Percentiles rank a stretch among this genome's conserved stretches.
Evolutionary conservation across 495 filamentous ascomycete species (phyloP).

Genomic region (Chaetomidium leptoderma): DNA sequence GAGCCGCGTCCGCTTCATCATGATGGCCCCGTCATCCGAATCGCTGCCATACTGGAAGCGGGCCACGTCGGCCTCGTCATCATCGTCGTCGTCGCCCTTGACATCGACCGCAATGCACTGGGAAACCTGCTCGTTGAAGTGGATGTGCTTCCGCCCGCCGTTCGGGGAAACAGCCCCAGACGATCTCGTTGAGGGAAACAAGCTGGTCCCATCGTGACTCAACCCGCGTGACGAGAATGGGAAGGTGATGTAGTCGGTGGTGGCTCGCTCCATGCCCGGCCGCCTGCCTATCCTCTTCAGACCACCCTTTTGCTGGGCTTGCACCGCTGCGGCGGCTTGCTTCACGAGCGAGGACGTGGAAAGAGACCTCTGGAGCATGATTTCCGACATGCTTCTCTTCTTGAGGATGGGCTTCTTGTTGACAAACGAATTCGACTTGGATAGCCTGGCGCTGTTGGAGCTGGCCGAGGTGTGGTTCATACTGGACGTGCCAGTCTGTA

Average conservation of each 20-base stretch:
- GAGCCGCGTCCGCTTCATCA: conserved; percentile 66
- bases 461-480: conserved; percentile 50
- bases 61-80: conserved; percentile 49
- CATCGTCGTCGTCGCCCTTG: conserved; percentile 69
- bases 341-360: conserved; percentile 88
- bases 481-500: conserved; percentile 61
- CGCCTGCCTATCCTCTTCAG: conserved; percentile 40
- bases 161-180: conserved; percentile 65
- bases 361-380: conserved; percentile 87
- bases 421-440: conserved; percentile 76
- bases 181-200: conserved; percentile 54
- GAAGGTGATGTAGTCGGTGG: conserved; percentile 63
- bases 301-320: conserved; percentile 73
- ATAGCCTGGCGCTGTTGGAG: conserved; percentile 51
- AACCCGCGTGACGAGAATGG: conserved; percentile 53
- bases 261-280: conserved; percentile 49
- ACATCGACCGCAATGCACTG: conserved; percentile 93
- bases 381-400: conserved; percentile 91
- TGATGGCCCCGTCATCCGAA: conserved; percentile 71
- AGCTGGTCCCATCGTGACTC: conserved; percentile 55
- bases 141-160: conserved; percentile 74
- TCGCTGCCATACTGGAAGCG: conserved; percentile 57
- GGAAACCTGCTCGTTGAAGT: conserved; percentile 92
- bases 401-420: conserved; percentile 92
- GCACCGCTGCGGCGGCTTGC: conserved; percentile 86